phyloP scores from a whole-genome alignment of 768 basidiomycete species.

The Lactarius sp. region DNA sequence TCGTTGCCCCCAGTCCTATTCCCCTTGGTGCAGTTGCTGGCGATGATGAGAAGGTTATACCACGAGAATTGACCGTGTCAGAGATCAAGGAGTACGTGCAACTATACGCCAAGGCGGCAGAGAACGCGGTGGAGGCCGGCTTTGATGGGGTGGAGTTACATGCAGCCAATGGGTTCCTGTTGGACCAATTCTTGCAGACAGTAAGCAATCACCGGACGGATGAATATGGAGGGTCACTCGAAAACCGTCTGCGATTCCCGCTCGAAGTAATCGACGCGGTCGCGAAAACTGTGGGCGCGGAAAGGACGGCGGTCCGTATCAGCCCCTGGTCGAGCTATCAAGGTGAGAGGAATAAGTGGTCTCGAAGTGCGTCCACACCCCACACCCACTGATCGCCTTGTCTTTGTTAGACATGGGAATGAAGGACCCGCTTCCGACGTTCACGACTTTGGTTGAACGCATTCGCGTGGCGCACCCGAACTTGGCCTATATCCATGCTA shows the following conservation, averaged over 20 bases:
- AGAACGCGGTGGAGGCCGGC: slow-evolving; percentile 36
- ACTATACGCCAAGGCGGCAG: slow-evolving; percentile 33
- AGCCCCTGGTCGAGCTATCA: slow-evolving; percentile 33
- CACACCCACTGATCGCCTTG: neutral
- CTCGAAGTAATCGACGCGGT: slow-evolving; percentile 38
- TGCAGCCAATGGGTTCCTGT: slow-evolving; percentile 27
- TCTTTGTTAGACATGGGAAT: slow-evolving; percentile 14
- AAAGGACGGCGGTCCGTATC: slow-evolving; percentile 36
- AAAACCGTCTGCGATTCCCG: slow-evolving; percentile 40
- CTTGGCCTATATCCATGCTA: slow-evolving; percentile 14
- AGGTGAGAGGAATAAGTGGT: slow-evolving; percentile 21
- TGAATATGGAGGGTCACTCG: slow-evolving; percentile 43
- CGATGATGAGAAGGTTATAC: slow-evolving; percentile 4
- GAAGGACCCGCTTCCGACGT: slow-evolving; percentile 16
- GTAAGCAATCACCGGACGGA: slow-evolving; percentile 38
- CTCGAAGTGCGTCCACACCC: neutral
- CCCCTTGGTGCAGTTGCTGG: slow-evolving; percentile 29
- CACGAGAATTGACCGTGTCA: slow-evolving; percentile 29
- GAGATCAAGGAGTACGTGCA: slow-evolving; percentile 28
- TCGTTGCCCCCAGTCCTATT: slow-evolving; percentile 30
- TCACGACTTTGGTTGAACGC: neutral
- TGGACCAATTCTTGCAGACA: slow-evolving; percentile 38
- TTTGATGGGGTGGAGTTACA: slow-evolving; percentile 43
- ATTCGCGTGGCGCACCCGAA: slow-evolving; percentile 6
- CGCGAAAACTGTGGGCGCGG: slow-evolving; percentile 35